Evolutionary conservation across 768 basidiomycete species (phyloP).

Genomic region (Gymnopilus junonius): DNA sequence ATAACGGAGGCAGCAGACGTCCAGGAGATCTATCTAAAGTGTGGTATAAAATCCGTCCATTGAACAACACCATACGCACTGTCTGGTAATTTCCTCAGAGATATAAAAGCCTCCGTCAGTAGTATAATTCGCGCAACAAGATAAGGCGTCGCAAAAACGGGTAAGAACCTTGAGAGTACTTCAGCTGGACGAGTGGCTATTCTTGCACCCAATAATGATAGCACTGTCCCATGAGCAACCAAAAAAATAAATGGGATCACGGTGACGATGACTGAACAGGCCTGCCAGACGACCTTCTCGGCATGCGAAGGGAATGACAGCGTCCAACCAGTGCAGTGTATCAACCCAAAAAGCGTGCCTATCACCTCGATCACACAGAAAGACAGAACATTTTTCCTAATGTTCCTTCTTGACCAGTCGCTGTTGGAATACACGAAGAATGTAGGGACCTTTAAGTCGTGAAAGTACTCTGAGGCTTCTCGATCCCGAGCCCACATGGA

Average conservation of each 20-base stretch:
- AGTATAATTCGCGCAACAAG: background rate
- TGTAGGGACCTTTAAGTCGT: background rate
- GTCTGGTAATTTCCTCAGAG: background rate
- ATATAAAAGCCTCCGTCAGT: background rate
- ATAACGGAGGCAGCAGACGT: too few relatives aligned
- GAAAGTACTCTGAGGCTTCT: too few relatives aligned
- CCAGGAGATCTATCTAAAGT: background rate
- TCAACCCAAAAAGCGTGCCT: slow-evolving; percentile 15
- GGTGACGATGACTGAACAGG: slow-evolving; percentile 21
- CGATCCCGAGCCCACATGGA: too few relatives aligned
- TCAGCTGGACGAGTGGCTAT: too few relatives aligned
- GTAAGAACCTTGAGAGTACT: background rate
- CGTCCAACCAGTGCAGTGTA: slow-evolving; percentile 28
- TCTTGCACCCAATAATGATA: too few relatives aligned
- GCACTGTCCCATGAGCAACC: too few relatives aligned
- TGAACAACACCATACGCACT: background rate
- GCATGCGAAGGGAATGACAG: slow-evolving; percentile 25
- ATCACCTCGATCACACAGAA: background rate
- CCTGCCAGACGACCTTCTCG: slow-evolving; percentile 30
- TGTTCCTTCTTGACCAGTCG: too few relatives aligned
- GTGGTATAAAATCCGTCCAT: slow-evolving; percentile 6
- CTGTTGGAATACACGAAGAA: background rate
- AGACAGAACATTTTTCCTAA: background rate
- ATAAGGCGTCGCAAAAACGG: background rate
- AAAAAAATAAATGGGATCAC: background rate